Percentiles rank a stretch among this genome's conserved stretches.
Evolutionary conservation across 345 rosid species (phyloP).

Genomic region (Eucalyptus curtisii): DNA sequence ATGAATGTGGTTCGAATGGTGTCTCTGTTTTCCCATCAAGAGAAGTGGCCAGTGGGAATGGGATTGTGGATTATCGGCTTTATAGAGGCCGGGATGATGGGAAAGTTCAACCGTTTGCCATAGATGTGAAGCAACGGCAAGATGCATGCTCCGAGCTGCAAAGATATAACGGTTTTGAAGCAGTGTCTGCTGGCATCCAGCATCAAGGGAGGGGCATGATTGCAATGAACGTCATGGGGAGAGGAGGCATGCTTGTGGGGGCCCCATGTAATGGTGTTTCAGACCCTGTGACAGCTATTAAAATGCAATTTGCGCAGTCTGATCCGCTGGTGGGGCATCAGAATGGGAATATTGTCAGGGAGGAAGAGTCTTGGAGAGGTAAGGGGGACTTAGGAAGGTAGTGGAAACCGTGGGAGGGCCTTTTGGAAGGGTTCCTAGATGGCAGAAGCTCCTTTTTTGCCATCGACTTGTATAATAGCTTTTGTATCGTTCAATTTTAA

Average conservation of each 20-base stretch:
- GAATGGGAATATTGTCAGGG: conserved; percentile 25
- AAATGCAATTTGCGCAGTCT: conserved; percentile 36
- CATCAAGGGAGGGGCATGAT: conserved; percentile 35
- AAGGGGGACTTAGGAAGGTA: conserved; percentile 53
- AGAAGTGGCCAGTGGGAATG: conserved; percentile 24
- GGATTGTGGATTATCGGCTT: conserved; percentile 29
- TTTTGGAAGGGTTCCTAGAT: neutral
- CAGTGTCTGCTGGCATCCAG: conserved; percentile 18
- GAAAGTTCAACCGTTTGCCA: conserved; percentile 24
- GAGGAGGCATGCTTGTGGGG: conserved; percentile 22
- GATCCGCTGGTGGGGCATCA: conserved; percentile 25
- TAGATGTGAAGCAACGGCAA: conserved; percentile 37
- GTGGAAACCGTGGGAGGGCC: conserved; percentile 15
- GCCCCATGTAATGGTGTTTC: conserved; percentile 32
- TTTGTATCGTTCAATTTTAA: conserved; percentile 23
- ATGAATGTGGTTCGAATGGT: conserved; percentile 15
- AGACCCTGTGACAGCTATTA: conserved; percentile 58
- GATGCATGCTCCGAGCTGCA: conserved; percentile 26
- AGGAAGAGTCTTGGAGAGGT: conserved; percentile 53
- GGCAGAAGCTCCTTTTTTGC: neutral
- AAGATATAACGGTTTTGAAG: conserved; percentile 36
- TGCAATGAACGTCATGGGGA: conserved; percentile 36
- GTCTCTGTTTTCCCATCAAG: conserved; percentile 12
- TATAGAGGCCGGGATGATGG: conserved; percentile 16
- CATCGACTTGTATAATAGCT: conserved; percentile 19